Conservation (phyloP, 257 asterid genomes). For the Euphrasia confusa region DNA sequence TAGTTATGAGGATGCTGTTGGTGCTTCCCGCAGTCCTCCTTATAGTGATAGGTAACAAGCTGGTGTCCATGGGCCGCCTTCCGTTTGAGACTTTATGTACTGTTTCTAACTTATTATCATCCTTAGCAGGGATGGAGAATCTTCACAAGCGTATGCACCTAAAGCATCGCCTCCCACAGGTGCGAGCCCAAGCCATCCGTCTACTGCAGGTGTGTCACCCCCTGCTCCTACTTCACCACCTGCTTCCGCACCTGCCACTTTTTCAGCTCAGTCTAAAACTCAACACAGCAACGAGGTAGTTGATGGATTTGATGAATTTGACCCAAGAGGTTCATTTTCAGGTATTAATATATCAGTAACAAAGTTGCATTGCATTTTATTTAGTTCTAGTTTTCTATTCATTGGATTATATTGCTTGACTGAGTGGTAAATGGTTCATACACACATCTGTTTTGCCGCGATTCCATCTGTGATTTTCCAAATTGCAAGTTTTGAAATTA, state of each 20-base stretch:
- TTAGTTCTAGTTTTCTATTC: background rate
- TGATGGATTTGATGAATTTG: constrained; percentile 86
- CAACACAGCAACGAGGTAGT: constrained; percentile 39
- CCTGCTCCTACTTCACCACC: constrained; percentile 51
- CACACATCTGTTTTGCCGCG: constrained; percentile 6
- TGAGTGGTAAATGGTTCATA: constrained; percentile 12
- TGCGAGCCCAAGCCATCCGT: constrained; percentile 49
- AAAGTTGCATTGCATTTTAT: constrained; percentile 13
- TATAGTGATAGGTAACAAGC: constrained; percentile 59
- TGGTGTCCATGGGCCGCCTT: constrained; percentile 15
- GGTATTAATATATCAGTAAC: constrained; percentile 39
- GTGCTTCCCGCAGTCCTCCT: constrained; percentile 66
- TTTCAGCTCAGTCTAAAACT: constrained; percentile 37
- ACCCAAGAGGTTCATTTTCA: constrained; percentile 80
- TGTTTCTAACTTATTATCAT: constrained; percentile 26
- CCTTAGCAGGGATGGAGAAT: constrained; percentile 60
- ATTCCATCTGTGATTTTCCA: background rate
- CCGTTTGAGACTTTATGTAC: constrained; percentile 24
- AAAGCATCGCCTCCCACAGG: constrained; percentile 50
- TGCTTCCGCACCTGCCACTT: constrained; percentile 44
- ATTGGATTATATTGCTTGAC: constrained; percentile 12
- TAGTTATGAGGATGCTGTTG: constrained; percentile 76
- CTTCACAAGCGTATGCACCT: constrained; percentile 55
- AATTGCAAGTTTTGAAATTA: background rate
- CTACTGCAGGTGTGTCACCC: constrained; percentile 34